Evolutionary conservation across 441 rosid species (phyloP).

Genomic region (Theobroma grandiflorum): DNA sequence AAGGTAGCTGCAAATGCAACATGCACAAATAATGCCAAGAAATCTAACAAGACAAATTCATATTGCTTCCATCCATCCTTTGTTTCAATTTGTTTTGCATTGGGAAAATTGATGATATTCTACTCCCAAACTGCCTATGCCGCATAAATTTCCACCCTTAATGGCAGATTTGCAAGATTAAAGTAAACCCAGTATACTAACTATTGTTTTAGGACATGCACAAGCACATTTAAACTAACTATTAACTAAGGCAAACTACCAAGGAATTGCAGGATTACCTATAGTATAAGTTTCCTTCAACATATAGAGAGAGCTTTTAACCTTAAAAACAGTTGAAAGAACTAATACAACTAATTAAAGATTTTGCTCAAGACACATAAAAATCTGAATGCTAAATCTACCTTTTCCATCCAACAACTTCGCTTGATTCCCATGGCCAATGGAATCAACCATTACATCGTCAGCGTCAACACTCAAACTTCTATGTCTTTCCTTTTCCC

Average conservation of each 20-base stretch:
- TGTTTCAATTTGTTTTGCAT: slow-evolving; percentile 1
- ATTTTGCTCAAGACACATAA: neutral
- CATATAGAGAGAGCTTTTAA: neutral
- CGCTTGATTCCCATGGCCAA: slow-evolving; percentile 49
- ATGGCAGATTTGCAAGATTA: slow-evolving; percentile 4
- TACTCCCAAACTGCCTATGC: neutral
- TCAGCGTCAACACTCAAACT: slow-evolving; percentile 36
- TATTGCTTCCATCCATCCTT: slow-evolving; percentile 12
- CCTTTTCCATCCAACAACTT: slow-evolving; percentile 52
- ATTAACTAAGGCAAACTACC: neutral
- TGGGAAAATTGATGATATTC: neutral
- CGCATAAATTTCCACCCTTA: neutral
- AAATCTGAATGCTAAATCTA: slow-evolving; percentile 36
- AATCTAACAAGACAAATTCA: slow-evolving; percentile 8
- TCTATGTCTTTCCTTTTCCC: slow-evolving; percentile 45
- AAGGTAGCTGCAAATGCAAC: neutral
- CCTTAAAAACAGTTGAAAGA: neutral
- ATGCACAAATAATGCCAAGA: neutral
- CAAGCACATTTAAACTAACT: neutral
- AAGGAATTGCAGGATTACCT: neutral
- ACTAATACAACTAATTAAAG: neutral
- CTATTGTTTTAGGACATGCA: neutral
- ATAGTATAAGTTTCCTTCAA: neutral
- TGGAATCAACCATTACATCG: slow-evolving; percentile 53
- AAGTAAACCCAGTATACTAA: neutral